Base-by-base conservation (phyloP, 345 rosid species). In the Linum trigynum region DNA sequence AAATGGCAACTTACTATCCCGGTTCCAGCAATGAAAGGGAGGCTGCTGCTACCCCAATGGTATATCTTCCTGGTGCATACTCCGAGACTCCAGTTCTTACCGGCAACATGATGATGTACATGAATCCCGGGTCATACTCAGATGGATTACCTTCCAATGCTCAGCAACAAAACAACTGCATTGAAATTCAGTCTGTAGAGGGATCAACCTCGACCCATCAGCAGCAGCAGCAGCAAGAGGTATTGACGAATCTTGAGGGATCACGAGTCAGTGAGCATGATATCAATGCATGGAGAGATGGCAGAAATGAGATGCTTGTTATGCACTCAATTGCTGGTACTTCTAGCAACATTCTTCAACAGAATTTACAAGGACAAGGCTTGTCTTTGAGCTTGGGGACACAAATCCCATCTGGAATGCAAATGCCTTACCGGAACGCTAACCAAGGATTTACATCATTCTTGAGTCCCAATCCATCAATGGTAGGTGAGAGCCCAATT, bases 351-450 rank as follows among this genome's bases (percentile, higher is more conserved):
- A 48, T 76, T 74, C 80, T 78, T 75, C 90, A 78, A 9, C 96
- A 76, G 70, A 83, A 66, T 72, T 68, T 90, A 81, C 90, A 89
- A 67, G 75, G 84, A 39, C 87, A 90, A 67, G 92, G 92, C 50
- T 69, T 88, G 67, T 85, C 91, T 41, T 84, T 90, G 40, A 87
- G 95, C 74, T 86, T 90, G 0, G 85, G 96, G 9, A 86, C 95
- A 23, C 98, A 89, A 71, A 91, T 87, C 70, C 87, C 88, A 4
- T 74, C 83, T 1, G 88, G 83, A 72, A 76, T 82, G 39, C 88
- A 80, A 48, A 71, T 82, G 71, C 74, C 81, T n/a, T 84, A 80
- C 61, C 75, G 82, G 38, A 84, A 70, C 64, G 65, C 77, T 8
- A 70, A 61, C 66, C 55, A 69, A 4, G 86, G 80, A 38, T 72